A percentile compares a stretch with the other conserved stretches of the same genome.
phyloP scores from a whole-genome alignment of 2,329 filamentous ascomycete species.

The Cladosporium sp. region DNA sequence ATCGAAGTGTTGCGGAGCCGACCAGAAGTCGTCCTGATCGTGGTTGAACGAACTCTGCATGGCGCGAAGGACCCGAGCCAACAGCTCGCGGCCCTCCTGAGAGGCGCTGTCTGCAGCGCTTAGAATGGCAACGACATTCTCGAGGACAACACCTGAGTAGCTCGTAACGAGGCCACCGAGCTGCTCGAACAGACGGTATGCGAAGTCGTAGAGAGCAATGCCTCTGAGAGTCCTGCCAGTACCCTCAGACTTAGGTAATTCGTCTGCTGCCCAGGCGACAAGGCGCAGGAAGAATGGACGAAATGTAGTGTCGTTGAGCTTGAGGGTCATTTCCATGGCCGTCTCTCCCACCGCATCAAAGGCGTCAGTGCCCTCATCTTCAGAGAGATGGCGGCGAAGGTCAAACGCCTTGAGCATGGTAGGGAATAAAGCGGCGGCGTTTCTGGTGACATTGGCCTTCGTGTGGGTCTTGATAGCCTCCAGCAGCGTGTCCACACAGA shows the following conservation, averaged over 20 bases:
- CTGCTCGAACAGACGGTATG: constrained; percentile 73
- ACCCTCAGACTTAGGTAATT: constrained; percentile 59
- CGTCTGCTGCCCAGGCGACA: constrained; percentile 71
- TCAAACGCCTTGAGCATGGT: constrained; percentile 58
- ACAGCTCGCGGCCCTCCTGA: constrained; percentile 43
- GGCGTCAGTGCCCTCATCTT: constrained; percentile 58
- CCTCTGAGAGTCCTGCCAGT: constrained; percentile 58
- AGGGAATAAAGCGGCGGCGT: constrained; percentile 64
- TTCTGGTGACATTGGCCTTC: constrained; percentile 75
- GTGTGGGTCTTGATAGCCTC: constrained; percentile 70
- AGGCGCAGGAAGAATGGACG: constrained; percentile 82
- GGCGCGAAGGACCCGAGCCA: constrained; percentile 66
- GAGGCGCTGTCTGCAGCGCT: constrained; percentile 57
- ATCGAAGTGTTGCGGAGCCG: constrained; percentile 80
- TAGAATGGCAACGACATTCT: constrained; percentile 66
- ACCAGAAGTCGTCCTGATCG: constrained; percentile 94
- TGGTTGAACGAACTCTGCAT: constrained; percentile 75
- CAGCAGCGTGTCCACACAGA: constrained; percentile 50
- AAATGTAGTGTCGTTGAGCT: constrained; percentile 92
- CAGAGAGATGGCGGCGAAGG: constrained; percentile 55
- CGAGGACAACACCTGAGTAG: constrained; percentile 81
- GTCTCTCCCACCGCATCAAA: constrained; percentile 56
- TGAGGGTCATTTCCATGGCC: constrained; percentile 87
- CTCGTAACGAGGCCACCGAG: constrained; percentile 92
- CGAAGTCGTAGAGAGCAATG: constrained; percentile 76